A percentile compares a stretch with the other conserved stretches of the same genome.
Conservation (phyloP, 1,284 basidiomycete genomes). For the Tylopilus sp. region DNA sequence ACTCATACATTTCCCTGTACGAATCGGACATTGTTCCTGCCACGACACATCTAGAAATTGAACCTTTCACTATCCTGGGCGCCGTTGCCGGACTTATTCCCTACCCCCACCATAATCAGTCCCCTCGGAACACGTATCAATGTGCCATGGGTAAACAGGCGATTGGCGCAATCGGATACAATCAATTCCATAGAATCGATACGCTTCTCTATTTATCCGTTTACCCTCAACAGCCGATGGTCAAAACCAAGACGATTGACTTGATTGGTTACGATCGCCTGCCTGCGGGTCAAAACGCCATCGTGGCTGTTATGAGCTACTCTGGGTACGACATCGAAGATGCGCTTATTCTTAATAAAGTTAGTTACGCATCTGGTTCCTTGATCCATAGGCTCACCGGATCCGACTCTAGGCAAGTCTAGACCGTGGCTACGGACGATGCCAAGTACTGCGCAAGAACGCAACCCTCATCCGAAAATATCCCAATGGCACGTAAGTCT, state of each 20-base stretch:
- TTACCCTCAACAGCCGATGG: slow-evolving; percentile 99
- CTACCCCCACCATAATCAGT: slow-evolving; percentile 99
- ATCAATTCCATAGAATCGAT: slow-evolving; percentile 97
- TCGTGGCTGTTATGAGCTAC: slow-evolving; percentile 98
- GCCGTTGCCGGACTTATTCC: slow-evolving; percentile 98
- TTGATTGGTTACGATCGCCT: slow-evolving; percentile 94
- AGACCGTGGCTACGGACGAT: slow-evolving; percentile 95
- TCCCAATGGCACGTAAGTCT: slow-evolving; percentile 89
- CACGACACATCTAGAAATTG: slow-evolving; percentile 97
- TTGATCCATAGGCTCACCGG: slow-evolving; percentile 9
- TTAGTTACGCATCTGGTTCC: slow-evolving; percentile 27
- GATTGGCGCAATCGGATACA: slow-evolving; percentile 98
- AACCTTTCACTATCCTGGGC: slow-evolving; percentile 96
- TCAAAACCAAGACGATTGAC: slow-evolving; percentile 98
- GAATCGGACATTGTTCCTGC: slow-evolving; percentile 78
- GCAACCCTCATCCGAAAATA: slow-evolving; percentile 93
- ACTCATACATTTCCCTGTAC: slow-evolving; percentile 94
- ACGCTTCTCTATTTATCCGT: slow-evolving; percentile 97
- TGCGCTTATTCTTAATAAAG: slow-evolving; percentile 94
- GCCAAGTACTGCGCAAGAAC: slow-evolving; percentile 96
- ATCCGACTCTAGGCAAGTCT: slow-evolving; percentile 65
- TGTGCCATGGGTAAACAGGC: slow-evolving; percentile 99
- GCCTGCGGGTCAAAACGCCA: slow-evolving; percentile 98
- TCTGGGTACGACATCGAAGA: slow-evolving; percentile 99
- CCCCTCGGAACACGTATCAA: slow-evolving; percentile 97